A percentile compares a stretch with the other conserved stretches of the same genome.
These are phyloP conservation scores for Colletotrichum costaricense DNA, from an alignment of 2,329 filamentous ascomycete genomes.

Conservation along the genomic window DNA sequence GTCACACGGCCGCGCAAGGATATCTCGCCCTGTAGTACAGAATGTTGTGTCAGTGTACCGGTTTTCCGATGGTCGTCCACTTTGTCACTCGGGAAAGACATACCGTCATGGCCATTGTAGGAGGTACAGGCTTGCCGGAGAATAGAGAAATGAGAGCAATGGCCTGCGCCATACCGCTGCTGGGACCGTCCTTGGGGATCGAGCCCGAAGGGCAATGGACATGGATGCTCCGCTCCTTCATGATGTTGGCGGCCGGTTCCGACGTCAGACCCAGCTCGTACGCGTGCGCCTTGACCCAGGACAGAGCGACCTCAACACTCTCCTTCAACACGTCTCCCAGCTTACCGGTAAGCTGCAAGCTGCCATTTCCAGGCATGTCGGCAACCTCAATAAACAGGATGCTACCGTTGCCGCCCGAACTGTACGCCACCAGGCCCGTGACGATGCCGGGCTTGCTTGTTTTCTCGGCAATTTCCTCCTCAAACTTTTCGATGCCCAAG, in stretches of 20 bases:
- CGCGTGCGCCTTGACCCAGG: conserved; percentile 97
- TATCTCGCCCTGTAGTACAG: conserved; percentile 67
- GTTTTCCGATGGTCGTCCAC: background rate
- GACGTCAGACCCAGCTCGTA: conserved; percentile 88
- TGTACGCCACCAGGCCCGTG: conserved; percentile 95
- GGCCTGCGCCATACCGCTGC: conserved; percentile 92
- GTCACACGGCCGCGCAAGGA: conserved; percentile 90
- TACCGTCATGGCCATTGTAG: conserved; percentile 95
- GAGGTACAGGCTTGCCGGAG: conserved; percentile 84
- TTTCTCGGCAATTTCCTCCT: conserved; percentile 95
- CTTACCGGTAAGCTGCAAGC: conserved; percentile 95
- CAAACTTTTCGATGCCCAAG: conserved; percentile 91
- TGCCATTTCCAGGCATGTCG: conserved; percentile 93
- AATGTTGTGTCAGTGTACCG: conserved; percentile 28
- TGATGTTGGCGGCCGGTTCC: conserved; percentile 88
- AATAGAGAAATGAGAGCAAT: conserved; percentile 94
- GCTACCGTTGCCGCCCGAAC: conserved; percentile 89
- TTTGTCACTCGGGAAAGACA: conserved; percentile 42
- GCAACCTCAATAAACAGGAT: conserved; percentile 99
- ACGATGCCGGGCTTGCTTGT: conserved; percentile 88
- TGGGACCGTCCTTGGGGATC: conserved; percentile 91
- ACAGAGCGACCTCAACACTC: conserved; percentile 93
- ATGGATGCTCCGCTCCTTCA: conserved; percentile 94
- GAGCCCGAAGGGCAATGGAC: conserved; percentile 96
- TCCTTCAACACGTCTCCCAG: conserved; percentile 97